Percentiles rank a stretch among this genome's conserved stretches.
Evolutionary conservation across 495 filamentous ascomycete genomes (phyloP).

Genomic region (Pyrenopolyporus hunteri): DNA sequence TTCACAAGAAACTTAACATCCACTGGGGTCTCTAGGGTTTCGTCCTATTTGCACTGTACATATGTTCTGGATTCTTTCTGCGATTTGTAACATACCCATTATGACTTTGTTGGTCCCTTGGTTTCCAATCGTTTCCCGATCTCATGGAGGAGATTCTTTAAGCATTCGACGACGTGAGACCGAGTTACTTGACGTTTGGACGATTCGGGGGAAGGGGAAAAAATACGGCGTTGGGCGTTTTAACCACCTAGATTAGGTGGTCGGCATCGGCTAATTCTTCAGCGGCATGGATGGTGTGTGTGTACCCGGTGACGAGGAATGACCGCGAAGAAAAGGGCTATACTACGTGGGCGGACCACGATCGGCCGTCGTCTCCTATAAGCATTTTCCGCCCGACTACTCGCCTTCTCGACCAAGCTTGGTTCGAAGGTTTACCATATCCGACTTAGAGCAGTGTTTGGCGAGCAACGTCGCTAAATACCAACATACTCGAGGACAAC

Average conservation of each 20-base stretch:
- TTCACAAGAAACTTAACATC: slow-evolving; percentile 1
- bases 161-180: slow-evolving; percentile 37
- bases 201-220: slow-evolving; percentile 29
- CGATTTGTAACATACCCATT: slow-evolving; percentile 45
- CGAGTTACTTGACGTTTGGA: slow-evolving; percentile 35
- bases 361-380: not conserved
- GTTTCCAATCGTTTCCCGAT: slow-evolving; percentile 29
- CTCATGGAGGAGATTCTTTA: slow-evolving; percentile 32
- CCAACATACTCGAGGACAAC: not conserved
- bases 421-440: slow-evolving; percentile 10
- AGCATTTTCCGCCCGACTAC: slow-evolving; percentile 8
- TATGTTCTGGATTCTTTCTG: slow-evolving; percentile 42
- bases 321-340: slow-evolving; percentile 13
- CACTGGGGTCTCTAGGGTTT: not conserved
- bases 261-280: slow-evolving; percentile 22
- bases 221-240: slow-evolving; percentile 42
- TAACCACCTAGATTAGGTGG: slow-evolving; percentile 27
- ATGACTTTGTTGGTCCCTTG: slow-evolving; percentile 36
- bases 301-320: slow-evolving; percentile 26
- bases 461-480: slow-evolving; percentile 10
- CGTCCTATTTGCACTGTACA: slow-evolving; percentile 40
- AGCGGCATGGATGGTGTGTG: slow-evolving; percentile 27
- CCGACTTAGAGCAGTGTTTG: not conserved
- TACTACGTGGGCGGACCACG: slow-evolving; percentile 1
- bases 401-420: slow-evolving; percentile 3